These are phyloP conservation scores for Wickerhamomyces bisporus DNA, from an alignment of 805 yeast genomes.

Conservation along the genomic window DNA sequence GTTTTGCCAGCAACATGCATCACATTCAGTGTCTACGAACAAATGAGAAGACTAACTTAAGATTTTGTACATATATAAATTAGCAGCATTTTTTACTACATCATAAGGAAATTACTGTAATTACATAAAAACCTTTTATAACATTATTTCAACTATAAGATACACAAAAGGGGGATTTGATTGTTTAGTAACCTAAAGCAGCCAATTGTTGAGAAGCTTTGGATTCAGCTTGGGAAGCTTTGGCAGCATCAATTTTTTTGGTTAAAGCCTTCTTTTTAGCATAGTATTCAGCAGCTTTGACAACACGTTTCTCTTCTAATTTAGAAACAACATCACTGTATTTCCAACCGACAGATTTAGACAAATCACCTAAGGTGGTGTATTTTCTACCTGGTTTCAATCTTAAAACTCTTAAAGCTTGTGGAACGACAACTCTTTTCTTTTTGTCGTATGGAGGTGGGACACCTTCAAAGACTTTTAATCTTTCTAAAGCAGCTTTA, in stretches of 20 bases:
- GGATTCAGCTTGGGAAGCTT: constrained; percentile 81
- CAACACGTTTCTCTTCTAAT: constrained; percentile 99
- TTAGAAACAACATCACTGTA: constrained; percentile 97
- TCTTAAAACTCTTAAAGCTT: constrained; percentile 98
- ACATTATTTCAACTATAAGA: constrained; percentile 2
- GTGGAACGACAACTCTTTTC: constrained; percentile 99
- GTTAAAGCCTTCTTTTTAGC: constrained; percentile 96
- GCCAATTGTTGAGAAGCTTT: constrained; percentile 93
- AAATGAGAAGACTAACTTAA: constrained; percentile 29
- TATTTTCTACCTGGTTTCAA: constrained; percentile 99
- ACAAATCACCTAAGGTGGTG: constrained; percentile 96
- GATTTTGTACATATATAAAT: background rate
- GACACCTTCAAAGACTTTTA: constrained; percentile 98
- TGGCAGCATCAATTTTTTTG: constrained; percentile 87
- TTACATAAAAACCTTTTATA: constrained; percentile 3
- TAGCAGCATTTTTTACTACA: too few relatives aligned
- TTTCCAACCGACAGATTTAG: constrained; percentile 98
- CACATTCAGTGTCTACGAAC: constrained; percentile 83
- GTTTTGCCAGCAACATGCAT: constrained; percentile 92
- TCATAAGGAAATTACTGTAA: background rate
- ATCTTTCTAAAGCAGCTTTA: constrained; percentile 98
- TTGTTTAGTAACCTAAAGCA: constrained; percentile 94
- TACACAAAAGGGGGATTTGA: constrained; percentile 5
- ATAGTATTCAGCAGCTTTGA: constrained; percentile 97
- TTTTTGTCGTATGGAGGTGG: constrained; percentile 99